A percentile compares a stretch with the other conserved stretches of the same genome.
phyloP scores from a whole-genome alignment of 2,329 filamentous ascomycete genomes.

The Fusarium nurragi region DNA sequence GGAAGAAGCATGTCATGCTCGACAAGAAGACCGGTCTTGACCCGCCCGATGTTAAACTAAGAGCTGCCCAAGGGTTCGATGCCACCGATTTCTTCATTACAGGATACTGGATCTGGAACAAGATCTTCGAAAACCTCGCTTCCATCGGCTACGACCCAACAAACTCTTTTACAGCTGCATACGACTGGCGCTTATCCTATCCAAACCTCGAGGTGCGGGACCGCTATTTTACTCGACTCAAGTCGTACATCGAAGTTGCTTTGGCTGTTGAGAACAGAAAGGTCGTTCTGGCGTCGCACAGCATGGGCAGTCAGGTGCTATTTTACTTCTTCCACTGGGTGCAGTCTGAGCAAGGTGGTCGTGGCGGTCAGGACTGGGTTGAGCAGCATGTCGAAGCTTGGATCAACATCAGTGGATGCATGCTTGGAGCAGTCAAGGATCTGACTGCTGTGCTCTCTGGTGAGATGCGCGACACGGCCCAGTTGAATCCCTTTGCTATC shows the following conservation, averaged over 20 bases:
- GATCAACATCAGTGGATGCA: slow-evolving; percentile 98
- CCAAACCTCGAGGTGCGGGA: slow-evolving; percentile 88
- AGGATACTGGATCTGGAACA: slow-evolving; percentile 99
- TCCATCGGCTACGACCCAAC: slow-evolving; percentile 95
- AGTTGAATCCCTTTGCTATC: slow-evolving; percentile 94
- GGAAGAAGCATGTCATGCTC: slow-evolving; percentile 98
- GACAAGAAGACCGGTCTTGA: slow-evolving; percentile 92
- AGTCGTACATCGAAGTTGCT: slow-evolving; percentile 88
- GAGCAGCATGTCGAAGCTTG: slow-evolving; percentile 90
- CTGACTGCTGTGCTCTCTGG: slow-evolving; percentile 90
- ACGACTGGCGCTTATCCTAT: slow-evolving; percentile 96
- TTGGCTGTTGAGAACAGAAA: slow-evolving; percentile 79
- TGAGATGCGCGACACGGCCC: slow-evolving; percentile 98
- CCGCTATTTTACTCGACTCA: slow-evolving; percentile 91
- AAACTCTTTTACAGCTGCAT: slow-evolving; percentile 73
- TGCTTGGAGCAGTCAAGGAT: slow-evolving; percentile 94
- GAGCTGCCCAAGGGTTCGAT: slow-evolving; percentile 95
- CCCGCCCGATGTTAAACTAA: slow-evolving; percentile 87
- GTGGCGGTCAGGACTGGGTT: slow-evolving; percentile 88
- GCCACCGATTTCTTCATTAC: slow-evolving; percentile 95
- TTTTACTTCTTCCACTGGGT: slow-evolving; percentile 88
- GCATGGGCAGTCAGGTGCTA: slow-evolving; percentile 95
- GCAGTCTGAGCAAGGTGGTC: slow-evolving; percentile 78
- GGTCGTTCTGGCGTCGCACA: slow-evolving; percentile 88
- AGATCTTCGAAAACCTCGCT: slow-evolving; percentile 96